Conservation (phyloP, 2,329 filamentous ascomycete species). For the Stagonosporopsis chrysanthemi region DNA sequence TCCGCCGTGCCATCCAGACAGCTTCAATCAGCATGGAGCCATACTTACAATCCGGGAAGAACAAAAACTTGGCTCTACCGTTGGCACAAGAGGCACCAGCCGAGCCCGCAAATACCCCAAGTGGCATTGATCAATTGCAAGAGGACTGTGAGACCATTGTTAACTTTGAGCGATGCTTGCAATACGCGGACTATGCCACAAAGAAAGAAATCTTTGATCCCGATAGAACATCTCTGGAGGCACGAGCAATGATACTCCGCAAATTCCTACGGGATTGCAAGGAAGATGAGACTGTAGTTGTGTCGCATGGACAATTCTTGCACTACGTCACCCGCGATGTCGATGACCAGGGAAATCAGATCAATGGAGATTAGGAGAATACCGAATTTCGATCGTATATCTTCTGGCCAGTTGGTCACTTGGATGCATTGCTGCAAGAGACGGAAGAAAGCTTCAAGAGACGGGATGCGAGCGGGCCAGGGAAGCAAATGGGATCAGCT, state of each 20-base stretch:
- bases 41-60: neutral
- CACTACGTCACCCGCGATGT: conserved; percentile 3
- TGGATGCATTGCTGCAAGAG: conserved; percentile 1
- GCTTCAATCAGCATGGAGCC: conserved; percentile 72
- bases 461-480: neutral
- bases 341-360: neutral
- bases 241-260: neutral
- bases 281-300: conserved; percentile 2
- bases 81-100: conserved; percentile 17
- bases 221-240: neutral
- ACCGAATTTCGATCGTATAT: neutral
- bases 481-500: neutral
- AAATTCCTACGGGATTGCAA: neutral
- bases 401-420: neutral
- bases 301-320: neutral
- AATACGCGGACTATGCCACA: conserved; percentile 2
- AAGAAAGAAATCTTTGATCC: conserved; percentile 14
- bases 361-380: conserved; percentile 6
- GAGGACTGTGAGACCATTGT: conserved; percentile 8
- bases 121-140: conserved; percentile 1
- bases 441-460: neutral
- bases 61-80: conserved; percentile 17
- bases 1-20: conserved; percentile 81
- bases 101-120: conserved; percentile 21
- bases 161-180: conserved; percentile 11